Evolutionary conservation across 2,329 filamentous ascomycete species (phyloP).

Genomic region (Dothidotthia symphoricarpi): DNA sequence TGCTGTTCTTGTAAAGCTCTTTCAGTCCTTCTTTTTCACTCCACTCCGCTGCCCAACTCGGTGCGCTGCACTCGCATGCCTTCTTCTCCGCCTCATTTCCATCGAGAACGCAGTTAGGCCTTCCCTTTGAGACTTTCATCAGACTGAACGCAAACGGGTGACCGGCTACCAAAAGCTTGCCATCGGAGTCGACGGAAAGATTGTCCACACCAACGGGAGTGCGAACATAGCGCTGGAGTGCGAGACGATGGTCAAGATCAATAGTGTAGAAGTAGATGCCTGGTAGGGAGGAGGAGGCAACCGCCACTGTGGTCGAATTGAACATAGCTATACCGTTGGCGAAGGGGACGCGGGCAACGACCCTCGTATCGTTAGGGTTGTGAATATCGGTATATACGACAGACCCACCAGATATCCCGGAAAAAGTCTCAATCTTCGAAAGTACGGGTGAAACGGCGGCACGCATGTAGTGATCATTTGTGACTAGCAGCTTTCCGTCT

Average conservation of each 20-base stretch:
- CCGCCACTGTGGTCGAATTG: slow-evolving; percentile 40
- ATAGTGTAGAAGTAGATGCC: slow-evolving; percentile 39
- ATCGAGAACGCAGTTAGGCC: slow-evolving; percentile 18
- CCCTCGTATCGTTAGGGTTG: slow-evolving; percentile 9
- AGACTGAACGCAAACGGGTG: slow-evolving; percentile 42
- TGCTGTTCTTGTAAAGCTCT: slow-evolving; percentile 37
- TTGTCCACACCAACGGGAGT: slow-evolving; percentile 44
- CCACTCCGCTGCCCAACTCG: slow-evolving; percentile 45
- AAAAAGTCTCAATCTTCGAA: slow-evolving; percentile 42
- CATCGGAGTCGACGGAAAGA: slow-evolving; percentile 38
- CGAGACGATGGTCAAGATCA: slow-evolving; percentile 10
- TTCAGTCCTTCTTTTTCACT: slow-evolving; percentile 33
- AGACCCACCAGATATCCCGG: slow-evolving; percentile 37
- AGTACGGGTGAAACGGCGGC: slow-evolving; percentile 25
- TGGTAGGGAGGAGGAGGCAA: slow-evolving; percentile 38
- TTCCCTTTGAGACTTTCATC: slow-evolving; percentile 19
- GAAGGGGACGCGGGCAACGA: slow-evolving; percentile 40
- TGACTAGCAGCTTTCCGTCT: slow-evolving; percentile 37
- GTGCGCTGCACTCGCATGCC: slow-evolving; percentile 28
- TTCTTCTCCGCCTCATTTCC: slow-evolving; percentile 17
- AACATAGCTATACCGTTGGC: slow-evolving; percentile 45
- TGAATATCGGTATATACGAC: slow-evolving; percentile 39
- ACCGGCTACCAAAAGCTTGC: slow-evolving; percentile 44
- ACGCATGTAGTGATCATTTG: slow-evolving; percentile 46
- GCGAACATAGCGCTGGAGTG: slow-evolving; percentile 11